Evolutionary conservation across 192 early-diverging fungal genomes (phyloP).

Genomic region (Coemansia sp.): DNA sequence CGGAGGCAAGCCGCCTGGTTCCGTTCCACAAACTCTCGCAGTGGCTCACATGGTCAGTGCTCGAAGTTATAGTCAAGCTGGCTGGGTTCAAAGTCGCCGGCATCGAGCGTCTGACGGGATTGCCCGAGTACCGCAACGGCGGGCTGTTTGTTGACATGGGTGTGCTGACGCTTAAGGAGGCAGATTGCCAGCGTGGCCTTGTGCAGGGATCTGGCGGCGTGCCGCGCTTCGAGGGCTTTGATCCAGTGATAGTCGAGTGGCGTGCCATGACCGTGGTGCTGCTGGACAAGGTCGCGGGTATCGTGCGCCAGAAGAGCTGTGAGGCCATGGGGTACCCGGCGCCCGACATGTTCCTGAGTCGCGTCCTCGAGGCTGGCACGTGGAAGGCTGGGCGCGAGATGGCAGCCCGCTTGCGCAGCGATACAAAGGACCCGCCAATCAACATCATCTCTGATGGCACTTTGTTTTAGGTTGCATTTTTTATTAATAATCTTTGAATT

Average conservation of each 20-base stretch:
- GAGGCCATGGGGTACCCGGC: conserved; percentile 50
- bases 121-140: conserved; percentile 86
- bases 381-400: conserved; percentile 95
- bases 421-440: conserved; percentile 91
- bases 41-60: conserved; percentile 93
- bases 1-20: conserved; percentile 58
- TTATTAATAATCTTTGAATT: not conserved
- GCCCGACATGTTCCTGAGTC: conserved; percentile 67
- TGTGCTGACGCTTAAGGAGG: conserved; percentile 66
- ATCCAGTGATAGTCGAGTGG: conserved; percentile 93
- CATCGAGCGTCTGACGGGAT: conserved; percentile 76
- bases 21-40: conserved; percentile 95
- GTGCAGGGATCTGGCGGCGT: conserved; percentile 41
- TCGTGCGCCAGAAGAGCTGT: conserved; percentile 61
- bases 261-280: conserved; percentile 86
- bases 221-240: conserved; percentile 74
- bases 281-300: conserved; percentile 72
- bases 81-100: conserved; percentile 56
- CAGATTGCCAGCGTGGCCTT: conserved; percentile 62
- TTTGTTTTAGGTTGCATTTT: conserved; percentile 65
- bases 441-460: conserved; percentile 87
- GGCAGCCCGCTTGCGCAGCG: conserved; percentile 74
- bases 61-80: conserved; percentile 75
- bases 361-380: conserved; percentile 91
- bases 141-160: conserved; percentile 89